Percentiles rank a stretch among this genome's conserved stretches.
Evolutionary conservation across 208 protist genomes (phyloP).

Genomic region (Crithidia brevicula): DNA sequence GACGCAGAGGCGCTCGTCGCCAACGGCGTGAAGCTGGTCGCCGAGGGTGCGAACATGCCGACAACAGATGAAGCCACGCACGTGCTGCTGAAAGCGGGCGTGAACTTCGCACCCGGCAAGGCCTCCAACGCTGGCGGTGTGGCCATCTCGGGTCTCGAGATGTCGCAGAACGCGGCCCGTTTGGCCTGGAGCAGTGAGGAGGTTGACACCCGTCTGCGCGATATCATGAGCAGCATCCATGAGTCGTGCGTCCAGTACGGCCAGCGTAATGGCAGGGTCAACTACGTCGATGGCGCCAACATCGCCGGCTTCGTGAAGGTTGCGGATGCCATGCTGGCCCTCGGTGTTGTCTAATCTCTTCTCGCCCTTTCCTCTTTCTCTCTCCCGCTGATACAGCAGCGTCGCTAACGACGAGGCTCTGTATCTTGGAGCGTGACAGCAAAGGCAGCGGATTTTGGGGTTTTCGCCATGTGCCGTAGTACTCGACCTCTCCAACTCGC

Average conservation of each 20-base stretch:
- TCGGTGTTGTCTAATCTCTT: constrained; percentile 62
- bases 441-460: too few species aligned
- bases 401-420: too few species aligned
- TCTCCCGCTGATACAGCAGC: too few species aligned
- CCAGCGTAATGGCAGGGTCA: constrained; percentile 47
- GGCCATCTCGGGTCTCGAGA: constrained; percentile 93
- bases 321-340: constrained; percentile 72
- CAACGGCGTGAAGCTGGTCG: constrained; percentile 81
- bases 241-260: constrained; percentile 62
- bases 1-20: constrained; percentile 78
- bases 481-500: too few species aligned
- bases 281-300: constrained; percentile 92
- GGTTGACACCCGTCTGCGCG: constrained; percentile 83
- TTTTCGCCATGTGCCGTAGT: neutral
- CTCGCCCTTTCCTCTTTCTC: constrained; percentile 2
- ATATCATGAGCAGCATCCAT: constrained; percentile 94
- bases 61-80: constrained; percentile 86
- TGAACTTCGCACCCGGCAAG: constrained; percentile 93
- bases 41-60: constrained; percentile 95
- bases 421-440: too few species aligned
- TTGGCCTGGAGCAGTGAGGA: constrained; percentile 87
- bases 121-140: constrained; percentile 95
- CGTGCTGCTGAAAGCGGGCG: constrained; percentile 45
- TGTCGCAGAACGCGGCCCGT: constrained; percentile 93
- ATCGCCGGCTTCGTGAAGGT: constrained; percentile 92